Evolutionary conservation across 345 rosid genomes (phyloP).

Genomic region (Adansonia digitata): DNA sequence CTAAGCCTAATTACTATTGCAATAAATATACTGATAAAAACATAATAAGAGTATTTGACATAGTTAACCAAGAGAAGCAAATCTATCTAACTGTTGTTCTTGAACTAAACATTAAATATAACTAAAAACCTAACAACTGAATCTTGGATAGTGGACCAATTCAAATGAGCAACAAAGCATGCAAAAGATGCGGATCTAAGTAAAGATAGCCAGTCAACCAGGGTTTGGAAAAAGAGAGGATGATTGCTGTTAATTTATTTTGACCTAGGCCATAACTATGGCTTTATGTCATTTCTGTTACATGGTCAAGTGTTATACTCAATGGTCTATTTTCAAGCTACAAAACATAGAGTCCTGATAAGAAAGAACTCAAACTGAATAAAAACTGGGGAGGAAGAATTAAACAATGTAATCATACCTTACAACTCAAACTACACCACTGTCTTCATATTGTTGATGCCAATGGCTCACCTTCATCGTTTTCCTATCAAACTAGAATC

Average conservation of each 20-base stretch:
- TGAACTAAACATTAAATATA: constrained; percentile 1
- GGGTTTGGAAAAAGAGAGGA: background rate
- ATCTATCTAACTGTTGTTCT: background rate
- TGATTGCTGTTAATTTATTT: background rate
- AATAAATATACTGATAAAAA: background rate
- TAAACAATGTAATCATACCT: constrained; percentile 15
- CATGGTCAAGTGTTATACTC: background rate
- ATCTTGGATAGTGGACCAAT: background rate
- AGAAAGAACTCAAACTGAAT: background rate
- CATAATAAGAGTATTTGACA: background rate
- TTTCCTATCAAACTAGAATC: background rate
- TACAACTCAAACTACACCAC: constrained; percentile 12
- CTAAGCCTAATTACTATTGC: background rate
- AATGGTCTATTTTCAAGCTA: background rate
- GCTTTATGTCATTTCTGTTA: background rate
- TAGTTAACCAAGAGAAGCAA: background rate
- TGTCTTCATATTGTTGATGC: constrained; percentile 1
- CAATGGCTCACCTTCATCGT: background rate
- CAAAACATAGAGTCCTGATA: background rate
- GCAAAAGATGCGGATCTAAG: background rate
- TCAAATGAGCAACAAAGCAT: background rate
- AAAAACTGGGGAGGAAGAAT: background rate
- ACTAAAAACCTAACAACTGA: background rate
- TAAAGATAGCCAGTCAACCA: background rate
- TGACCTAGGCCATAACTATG: background rate